A percentile compares a stretch with the other conserved stretches of the same genome.
These are phyloP conservation scores for Knoxdaviesia proteae DNA, from an alignment of 2,329 filamentous ascomycete species.

Conservation along the genomic window DNA sequence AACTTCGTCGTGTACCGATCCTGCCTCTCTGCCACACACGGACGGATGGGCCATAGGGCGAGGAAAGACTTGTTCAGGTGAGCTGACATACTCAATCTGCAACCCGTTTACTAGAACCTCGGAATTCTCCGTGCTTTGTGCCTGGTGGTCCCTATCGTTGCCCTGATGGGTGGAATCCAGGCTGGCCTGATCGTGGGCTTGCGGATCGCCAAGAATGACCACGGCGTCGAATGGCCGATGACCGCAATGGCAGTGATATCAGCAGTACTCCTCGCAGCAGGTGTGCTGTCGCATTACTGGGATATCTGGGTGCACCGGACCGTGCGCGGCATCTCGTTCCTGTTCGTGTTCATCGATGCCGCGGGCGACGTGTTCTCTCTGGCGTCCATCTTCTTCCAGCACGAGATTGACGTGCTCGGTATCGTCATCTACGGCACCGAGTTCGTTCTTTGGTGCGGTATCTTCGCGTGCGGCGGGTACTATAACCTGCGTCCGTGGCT, in stretches of 20 bases:
- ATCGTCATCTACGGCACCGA: slow-evolving; percentile 48
- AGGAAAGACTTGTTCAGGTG: too few relatives aligned
- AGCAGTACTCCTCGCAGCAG: slow-evolving; percentile 39
- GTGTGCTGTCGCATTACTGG: slow-evolving; percentile 47
- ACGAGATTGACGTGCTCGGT: slow-evolving; percentile 34
- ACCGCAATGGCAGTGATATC: slow-evolving; percentile 47
- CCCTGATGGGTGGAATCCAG: slow-evolving; percentile 37
- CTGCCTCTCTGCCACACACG: too few relatives aligned
- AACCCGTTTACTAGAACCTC: too few relatives aligned
- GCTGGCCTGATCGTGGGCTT: slow-evolving; percentile 36
- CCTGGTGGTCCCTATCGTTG: slow-evolving; percentile 27
- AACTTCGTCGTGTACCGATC: too few relatives aligned
- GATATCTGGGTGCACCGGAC: slow-evolving; percentile 47
- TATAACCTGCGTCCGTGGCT: slow-evolving; percentile 43
- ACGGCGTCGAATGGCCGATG: slow-evolving; percentile 34
- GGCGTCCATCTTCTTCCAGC: slow-evolving; percentile 41
- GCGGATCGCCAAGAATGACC: slow-evolving; percentile 17
- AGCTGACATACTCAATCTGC: neutral
- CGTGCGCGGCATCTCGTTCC: slow-evolving; percentile 49
- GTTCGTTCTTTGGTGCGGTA: slow-evolving; percentile 43
- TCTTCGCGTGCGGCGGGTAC: slow-evolving; percentile 43
- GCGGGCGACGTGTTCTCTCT: slow-evolving; percentile 47
- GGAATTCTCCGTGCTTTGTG: slow-evolving; percentile 1
- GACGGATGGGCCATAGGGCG: too few relatives aligned
- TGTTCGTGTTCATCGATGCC: slow-evolving; percentile 51